Evolutionary conservation across 345 rosid species (phyloP).

Genomic region (Ailanthus altissimus): DNA sequence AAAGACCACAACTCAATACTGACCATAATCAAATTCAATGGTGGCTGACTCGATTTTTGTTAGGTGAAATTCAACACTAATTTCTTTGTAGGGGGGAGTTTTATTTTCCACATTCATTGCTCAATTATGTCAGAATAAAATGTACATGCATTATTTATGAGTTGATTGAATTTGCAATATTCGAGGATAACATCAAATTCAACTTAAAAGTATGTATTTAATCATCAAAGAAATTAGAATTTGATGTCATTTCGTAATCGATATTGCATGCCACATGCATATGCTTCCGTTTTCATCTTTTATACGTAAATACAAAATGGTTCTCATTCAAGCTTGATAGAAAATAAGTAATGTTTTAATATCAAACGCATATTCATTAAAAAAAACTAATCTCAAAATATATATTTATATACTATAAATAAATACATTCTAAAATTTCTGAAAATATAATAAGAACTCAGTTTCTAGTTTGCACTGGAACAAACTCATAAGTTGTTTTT

Average conservation of each 20-base stretch:
- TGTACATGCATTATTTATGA: no score
- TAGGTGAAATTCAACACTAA: neutral
- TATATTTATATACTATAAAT: no score
- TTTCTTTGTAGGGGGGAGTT: neutral
- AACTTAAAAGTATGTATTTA: neutral
- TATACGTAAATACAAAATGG: neutral
- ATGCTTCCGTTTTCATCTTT: constrained; percentile 3
- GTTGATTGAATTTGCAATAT: neutral
- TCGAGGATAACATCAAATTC: neutral
- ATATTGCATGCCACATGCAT: neutral
- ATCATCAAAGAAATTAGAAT: neutral
- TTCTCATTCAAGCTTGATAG: neutral
- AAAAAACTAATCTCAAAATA: no score
- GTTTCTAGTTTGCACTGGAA: no score
- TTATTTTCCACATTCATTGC: neutral
- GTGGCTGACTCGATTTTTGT: neutral
- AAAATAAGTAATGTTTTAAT: no score
- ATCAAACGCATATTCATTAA: no score
- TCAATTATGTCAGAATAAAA: neutral
- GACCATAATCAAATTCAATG: neutral
- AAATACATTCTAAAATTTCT: no score
- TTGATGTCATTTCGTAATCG: neutral
- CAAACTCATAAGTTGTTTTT: no score
- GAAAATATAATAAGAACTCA: no score
- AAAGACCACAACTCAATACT: neutral